phyloP scores from a whole-genome alignment of 768 basidiomycete species.

The Suillus clintonianus region DNA sequence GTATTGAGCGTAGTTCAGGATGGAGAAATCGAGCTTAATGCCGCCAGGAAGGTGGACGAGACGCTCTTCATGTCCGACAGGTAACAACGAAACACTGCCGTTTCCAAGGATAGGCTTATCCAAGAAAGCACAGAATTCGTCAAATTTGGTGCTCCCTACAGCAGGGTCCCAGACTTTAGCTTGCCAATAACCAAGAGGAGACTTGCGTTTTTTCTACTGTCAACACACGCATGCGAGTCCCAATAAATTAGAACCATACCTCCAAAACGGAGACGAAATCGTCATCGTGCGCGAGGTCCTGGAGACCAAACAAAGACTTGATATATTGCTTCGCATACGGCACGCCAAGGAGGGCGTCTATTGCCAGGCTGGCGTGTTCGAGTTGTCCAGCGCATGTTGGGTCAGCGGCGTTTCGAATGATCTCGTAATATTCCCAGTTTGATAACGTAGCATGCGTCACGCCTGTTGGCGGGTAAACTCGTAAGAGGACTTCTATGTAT shows the following conservation, averaged over 20 bases:
- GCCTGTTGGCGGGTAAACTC: slow-evolving; percentile 37
- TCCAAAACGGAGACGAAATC: slow-evolving; percentile 76
- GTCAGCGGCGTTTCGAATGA: slow-evolving; percentile 72
- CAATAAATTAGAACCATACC: slow-evolving; percentile 31
- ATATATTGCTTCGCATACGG: slow-evolving; percentile 50
- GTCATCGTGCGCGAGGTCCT: slow-evolving; percentile 64
- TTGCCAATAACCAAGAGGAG: slow-evolving; percentile 77
- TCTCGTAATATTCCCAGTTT: slow-evolving; percentile 89
- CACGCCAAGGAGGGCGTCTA: slow-evolving; percentile 62
- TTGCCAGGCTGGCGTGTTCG: slow-evolving; percentile 53
- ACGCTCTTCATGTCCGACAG: slow-evolving; percentile 50
- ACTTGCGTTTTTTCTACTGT: slow-evolving; percentile 33
- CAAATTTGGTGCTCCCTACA: slow-evolving; percentile 61
- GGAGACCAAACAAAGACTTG: slow-evolving; percentile 79
- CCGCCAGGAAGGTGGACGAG: slow-evolving; percentile 49
- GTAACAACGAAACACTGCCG: slow-evolving; percentile 37
- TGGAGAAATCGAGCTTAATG: slow-evolving; percentile 54
- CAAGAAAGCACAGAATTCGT: slow-evolving; percentile 66
- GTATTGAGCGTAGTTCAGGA: slow-evolving; percentile 76
- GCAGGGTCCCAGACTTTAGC: slow-evolving; percentile 83
- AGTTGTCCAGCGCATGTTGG: slow-evolving; percentile 60
- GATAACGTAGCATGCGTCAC: slow-evolving; percentile 84
- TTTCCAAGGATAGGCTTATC: slow-evolving; percentile 42
- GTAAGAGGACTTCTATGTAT: not conserved
- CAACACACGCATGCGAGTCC: not conserved